Evolutionary conservation across 2,329 filamentous ascomycete species (phyloP), one percentile per base, ranked within the genome.

Genomic region (Cercospora sp.): DNA sequence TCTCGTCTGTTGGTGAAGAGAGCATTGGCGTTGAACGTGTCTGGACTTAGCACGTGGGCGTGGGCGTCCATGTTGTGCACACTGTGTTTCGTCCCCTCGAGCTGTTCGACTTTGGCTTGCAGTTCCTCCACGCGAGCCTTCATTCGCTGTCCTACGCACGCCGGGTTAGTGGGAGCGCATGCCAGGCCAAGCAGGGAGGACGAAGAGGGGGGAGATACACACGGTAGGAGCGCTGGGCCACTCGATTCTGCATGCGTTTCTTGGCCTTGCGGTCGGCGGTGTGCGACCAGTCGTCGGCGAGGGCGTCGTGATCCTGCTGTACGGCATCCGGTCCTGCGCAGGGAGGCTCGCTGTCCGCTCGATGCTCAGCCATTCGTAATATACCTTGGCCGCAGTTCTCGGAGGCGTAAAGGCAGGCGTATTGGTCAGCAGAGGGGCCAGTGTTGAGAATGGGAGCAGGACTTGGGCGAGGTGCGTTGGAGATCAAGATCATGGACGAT

Each of bases 221-320:
- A 64, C 62, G 51, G 16, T 64, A 64, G 16, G 51, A 64, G 18
- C 62, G 62, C 23, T 64, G 62, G 13, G 62, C 62, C 48, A 64
- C 62, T 18, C 62, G 48, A 28, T 64, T 64, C 51, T 64, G 62
- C 62, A 57, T 45, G 31, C 62, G 51, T 45, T 64, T 64, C 48
- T 64, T 64, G 10, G 45, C 61, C 51, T 57, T 55, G 45, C 61
- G 61, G 28, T 64, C 61, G 2, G 60, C 42, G 4, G 60, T 51
- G 40, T 48, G 42, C 60, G 60, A 30, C 60, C 33, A 45, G 33
- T 60, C 59, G 59, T 60, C 59, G 16, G 31, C 59, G 59, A 23
- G 16, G 20, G 33, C 23, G 31, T 60, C 59, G 23, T 18, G 33
- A 10, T 60, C 20, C 12, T 60, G 59, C 59, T 36, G 33, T 3